These are phyloP conservation scores for Wallacemonas sp. DNA, from an alignment of 208 protist genomes.

Conservation along the genomic window DNA sequence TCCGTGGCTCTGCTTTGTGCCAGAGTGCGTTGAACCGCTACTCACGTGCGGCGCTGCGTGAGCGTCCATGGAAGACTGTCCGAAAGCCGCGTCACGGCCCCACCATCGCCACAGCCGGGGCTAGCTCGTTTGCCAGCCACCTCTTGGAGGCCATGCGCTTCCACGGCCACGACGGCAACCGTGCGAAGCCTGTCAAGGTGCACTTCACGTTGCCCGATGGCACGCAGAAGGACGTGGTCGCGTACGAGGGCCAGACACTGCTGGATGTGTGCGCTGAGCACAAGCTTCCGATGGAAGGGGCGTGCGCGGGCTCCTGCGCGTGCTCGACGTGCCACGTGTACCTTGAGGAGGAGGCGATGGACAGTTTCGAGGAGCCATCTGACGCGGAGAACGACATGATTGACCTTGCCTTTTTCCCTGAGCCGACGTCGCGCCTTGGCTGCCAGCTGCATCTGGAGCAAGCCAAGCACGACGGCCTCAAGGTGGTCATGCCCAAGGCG, in stretches of 20 bases:
- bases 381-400: conserved; percentile 96
- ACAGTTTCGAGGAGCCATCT: conserved; percentile 87
- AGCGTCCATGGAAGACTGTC: conserved; percentile 11
- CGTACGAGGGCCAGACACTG: conserved; percentile 93
- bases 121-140: background rate
- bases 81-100: background rate
- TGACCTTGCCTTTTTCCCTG: conserved; percentile 87
- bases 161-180: conserved; percentile 64
- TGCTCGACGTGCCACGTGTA: conserved; percentile 99
- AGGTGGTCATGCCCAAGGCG: conserved; percentile 74
- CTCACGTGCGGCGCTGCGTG: background rate
- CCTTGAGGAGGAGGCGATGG: conserved; percentile 78
- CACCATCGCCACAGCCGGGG: background rate
- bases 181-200: conserved; percentile 57
- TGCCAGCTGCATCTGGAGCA: conserved; percentile 81
- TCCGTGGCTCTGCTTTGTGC: background rate
- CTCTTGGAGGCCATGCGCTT: conserved; percentile 34
- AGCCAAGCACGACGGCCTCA: conserved; percentile 78
- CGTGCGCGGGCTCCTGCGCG: conserved; percentile 95
- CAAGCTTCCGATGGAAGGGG: conserved; percentile 95
- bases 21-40: background rate
- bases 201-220: conserved; percentile 64
- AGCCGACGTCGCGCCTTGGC: conserved; percentile 83
- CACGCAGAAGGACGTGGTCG: conserved; percentile 47
- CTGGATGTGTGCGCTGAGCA: conserved; percentile 94